Evolutionary conservation across 2,329 filamentous ascomycete species (phyloP), one percentile per base, ranked within the genome.

Genomic region (Tympanopsis confertula): DNA sequence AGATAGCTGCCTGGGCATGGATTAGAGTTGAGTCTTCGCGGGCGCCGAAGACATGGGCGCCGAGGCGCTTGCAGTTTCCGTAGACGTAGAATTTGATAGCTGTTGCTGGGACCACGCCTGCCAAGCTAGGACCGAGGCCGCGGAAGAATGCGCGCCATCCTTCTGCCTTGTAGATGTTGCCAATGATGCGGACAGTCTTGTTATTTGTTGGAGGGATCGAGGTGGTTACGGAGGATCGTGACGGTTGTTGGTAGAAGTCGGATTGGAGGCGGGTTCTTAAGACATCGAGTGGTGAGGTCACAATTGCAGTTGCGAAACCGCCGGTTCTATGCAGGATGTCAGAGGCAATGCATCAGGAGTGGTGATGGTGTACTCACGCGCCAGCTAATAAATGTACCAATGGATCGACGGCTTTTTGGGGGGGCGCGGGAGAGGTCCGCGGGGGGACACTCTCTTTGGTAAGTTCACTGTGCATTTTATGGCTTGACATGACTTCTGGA

Each of bases 21-120:
- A 83, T 68, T 56, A 66, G 69, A 2, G 72, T 63, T 4, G 66
- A 61, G 48, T 78, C 64, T 49, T 71, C 47, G 36, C 74, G 63
- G 47, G 70, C 47, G 57, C 80, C 75, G 48, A 78, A 71, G 35
- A 69, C 62, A 28, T 71, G 63, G 35, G 69, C 73, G 39, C 81
- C 67, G 19, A 83, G 61, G n/a, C 69, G 61, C 55, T 85, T 85
- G 20, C 77, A 76, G 47, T 83, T 84, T 15, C 79, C 79, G 42
- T 84, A 82, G 2, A 76, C 68, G 55, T 71, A 82, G 54, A 84
- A 84, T 50, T 83, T 83, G 50, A 83, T 82, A 12, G 75, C 73
- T 42, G 77, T 65, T 3, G 80, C 79, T 2, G 80, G 80, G 12
- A 84, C 77, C 1, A 84, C 78, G 13, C 79, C 80, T 7, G 79